phyloP scores from a whole-genome alignment of 495 filamentous ascomycete genomes.

The Barbatosphaeria neglecta region DNA sequence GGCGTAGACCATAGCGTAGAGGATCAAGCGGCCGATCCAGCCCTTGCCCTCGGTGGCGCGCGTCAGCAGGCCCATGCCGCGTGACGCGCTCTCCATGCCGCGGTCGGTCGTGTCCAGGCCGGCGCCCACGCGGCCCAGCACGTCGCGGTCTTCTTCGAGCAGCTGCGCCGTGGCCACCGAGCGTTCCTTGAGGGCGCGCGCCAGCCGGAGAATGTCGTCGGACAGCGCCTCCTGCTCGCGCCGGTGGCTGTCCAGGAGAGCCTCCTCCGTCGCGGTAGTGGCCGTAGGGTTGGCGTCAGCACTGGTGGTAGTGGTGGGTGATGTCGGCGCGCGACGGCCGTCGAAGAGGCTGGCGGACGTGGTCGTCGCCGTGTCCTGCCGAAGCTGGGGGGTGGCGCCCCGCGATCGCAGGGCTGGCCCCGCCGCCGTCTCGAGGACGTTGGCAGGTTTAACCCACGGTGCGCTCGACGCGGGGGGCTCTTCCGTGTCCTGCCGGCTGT shows the following conservation, averaged over 20 bases:
- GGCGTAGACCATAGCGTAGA: constrained; percentile 74
- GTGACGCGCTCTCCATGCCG: constrained; percentile 62
- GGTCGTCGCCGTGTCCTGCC: constrained; percentile 10
- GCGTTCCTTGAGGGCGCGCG: constrained; percentile 63
- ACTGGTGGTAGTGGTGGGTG: constrained; percentile 2
- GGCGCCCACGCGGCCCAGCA: constrained; percentile 55
- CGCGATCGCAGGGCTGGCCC: constrained; percentile 8
- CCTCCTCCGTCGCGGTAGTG: constrained; percentile 42
- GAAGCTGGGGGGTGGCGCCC: neutral
- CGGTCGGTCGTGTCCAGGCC: constrained; percentile 64
- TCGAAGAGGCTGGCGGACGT: constrained; percentile 26
- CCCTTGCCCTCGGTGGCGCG: constrained; percentile 75
- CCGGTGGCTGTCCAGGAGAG: constrained; percentile 60
- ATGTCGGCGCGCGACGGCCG: no score
- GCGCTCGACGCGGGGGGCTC: neutral
- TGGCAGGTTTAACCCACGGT: no score
- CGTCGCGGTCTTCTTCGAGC: constrained; percentile 59
- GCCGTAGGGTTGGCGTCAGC: constrained; percentile 13
- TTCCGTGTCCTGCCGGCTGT: constrained; percentile 1
- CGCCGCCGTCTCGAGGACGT: neutral
- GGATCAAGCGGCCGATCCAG: constrained; percentile 73
- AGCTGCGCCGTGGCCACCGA: constrained; percentile 56
- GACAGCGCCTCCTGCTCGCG: constrained; percentile 79
- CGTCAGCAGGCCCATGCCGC: constrained; percentile 60
- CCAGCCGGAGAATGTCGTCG: constrained; percentile 63